Percentiles rank a stretch among this genome's conserved stretches.
Evolutionary conservation across 2,329 filamentous ascomycete species (phyloP).

Genomic region (Dendrostoma leiphaemia): DNA sequence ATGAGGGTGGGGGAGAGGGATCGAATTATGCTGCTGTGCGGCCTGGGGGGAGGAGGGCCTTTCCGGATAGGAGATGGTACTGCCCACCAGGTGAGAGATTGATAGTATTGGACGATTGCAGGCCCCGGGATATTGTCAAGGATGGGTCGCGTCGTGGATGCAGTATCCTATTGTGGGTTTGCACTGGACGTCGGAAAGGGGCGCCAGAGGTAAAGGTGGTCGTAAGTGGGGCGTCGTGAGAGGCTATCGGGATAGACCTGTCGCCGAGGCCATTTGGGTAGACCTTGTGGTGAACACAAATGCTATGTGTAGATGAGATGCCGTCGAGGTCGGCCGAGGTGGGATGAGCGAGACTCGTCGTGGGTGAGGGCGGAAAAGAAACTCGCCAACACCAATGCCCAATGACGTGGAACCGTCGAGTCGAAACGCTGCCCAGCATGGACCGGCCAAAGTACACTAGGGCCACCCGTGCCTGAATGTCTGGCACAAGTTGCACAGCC

Average conservation of each 20-base stretch:
- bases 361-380: not conserved
- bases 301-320: no score
- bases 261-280: not conserved
- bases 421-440: no score
- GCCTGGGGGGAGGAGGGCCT: not conserved
- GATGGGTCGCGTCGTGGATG: not conserved
- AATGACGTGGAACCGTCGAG: no score
- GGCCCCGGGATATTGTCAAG: not conserved
- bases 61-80: not conserved
- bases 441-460: no score
- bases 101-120: not conserved
- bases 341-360: not conserved
- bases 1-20: not conserved
- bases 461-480: no score
- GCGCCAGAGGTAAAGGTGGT: not conserved
- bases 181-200: slow-evolving; percentile 1
- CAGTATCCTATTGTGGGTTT: not conserved
- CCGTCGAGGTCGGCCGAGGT: no score
- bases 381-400: no score
- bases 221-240: not conserved
- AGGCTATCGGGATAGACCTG: not conserved
- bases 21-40: not conserved
- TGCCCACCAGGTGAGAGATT: not conserved
- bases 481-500: no score
- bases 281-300: not conserved